Conservation (phyloP, 2,329 filamentous ascomycete genomes). For the Stachybotrys elegans region DNA sequence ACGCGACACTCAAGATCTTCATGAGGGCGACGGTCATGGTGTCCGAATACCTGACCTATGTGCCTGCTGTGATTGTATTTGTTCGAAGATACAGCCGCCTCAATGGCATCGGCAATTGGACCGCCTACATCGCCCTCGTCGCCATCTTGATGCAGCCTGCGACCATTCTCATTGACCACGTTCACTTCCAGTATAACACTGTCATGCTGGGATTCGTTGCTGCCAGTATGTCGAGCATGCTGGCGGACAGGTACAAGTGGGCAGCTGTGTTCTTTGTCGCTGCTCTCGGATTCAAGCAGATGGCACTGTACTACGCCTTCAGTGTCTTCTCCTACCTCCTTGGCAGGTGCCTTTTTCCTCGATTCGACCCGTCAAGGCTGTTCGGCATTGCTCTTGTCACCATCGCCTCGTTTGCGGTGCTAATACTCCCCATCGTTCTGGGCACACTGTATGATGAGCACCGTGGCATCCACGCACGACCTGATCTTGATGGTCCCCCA, state of each 20-base stretch:
- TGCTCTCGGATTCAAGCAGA: conserved; percentile 96
- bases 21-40: conserved; percentile 91
- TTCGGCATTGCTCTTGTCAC: conserved; percentile 73
- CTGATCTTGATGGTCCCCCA: conserved; percentile 53
- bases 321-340: conserved; percentile 88
- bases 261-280: conserved; percentile 89
- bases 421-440: conserved; percentile 70
- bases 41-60: conserved; percentile 85
- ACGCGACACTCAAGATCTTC: conserved; percentile 78
- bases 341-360: conserved; percentile 77
- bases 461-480: conserved; percentile 53
- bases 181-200: conserved; percentile 97
- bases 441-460: conserved; percentile 66
- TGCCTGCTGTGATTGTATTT: conserved; percentile 82
- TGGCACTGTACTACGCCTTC: conserved; percentile 96
- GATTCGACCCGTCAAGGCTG: conserved; percentile 62
- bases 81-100: conserved; percentile 74
- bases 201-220: conserved; percentile 94
- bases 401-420: conserved; percentile 62
- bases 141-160: conserved; percentile 90
- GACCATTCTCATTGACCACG: conserved; percentile 88
- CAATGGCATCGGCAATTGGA: conserved; percentile 75
- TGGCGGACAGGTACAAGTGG: conserved; percentile 82
- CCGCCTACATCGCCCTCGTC: conserved; percentile 75
- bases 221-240: conserved; percentile 81